Evolutionary conservation across 2,329 filamentous ascomycete genomes (phyloP), one percentile per base, ranked within the genome.

Genomic region (Curvularia sp.): DNA sequence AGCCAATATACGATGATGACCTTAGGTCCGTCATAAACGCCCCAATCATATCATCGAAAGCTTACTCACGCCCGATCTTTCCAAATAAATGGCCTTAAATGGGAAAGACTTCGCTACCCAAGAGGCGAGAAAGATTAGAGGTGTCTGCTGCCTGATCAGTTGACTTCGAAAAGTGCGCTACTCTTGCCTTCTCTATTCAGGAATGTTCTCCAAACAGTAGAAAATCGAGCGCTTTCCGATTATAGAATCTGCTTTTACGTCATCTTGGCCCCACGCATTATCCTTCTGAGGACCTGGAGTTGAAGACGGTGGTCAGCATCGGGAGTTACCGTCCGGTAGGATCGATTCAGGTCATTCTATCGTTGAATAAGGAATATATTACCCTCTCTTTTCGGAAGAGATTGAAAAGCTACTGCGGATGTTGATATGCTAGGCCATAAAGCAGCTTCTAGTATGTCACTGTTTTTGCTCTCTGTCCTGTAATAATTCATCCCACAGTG

Each of bases 1-100:
- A 12, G 10, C 24, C 31, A 57, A 38, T 47, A n/a, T 52, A 31
- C 1, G 9, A 53, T 53, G 31, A 47, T 51, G 41, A 53, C 26
- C 10, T 39, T 47, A 13, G 33, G 30, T 33, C n/a, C 18, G 4
- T 22, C 49, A 30, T 33, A 48, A 28, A 26, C 49, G 42, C 26
- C 38, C 42, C 42, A 22, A 39, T 12, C 20, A 57, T 26, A 22
- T 28, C 26, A 13, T 30, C 13, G 20, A 47, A 35, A 15, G n/a
- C 24, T 31, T 7, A 4, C 26, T 5, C 10, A 35, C 20, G n/a
- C 15, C 39, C 9, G 31, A 31, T n/a, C 3, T 15, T 30, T 41
- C 42, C 30, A 13, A 31, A 5, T 43, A n/a, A 24, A 22, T 24
- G 4, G 6, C 9, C 18, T 42, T 39, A 20, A 28, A 31, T 28